Percentiles rank a stretch among this genome's conserved stretches.
Conservation (phyloP, 805 yeast species). For the Lipomyces yamadae region DNA sequence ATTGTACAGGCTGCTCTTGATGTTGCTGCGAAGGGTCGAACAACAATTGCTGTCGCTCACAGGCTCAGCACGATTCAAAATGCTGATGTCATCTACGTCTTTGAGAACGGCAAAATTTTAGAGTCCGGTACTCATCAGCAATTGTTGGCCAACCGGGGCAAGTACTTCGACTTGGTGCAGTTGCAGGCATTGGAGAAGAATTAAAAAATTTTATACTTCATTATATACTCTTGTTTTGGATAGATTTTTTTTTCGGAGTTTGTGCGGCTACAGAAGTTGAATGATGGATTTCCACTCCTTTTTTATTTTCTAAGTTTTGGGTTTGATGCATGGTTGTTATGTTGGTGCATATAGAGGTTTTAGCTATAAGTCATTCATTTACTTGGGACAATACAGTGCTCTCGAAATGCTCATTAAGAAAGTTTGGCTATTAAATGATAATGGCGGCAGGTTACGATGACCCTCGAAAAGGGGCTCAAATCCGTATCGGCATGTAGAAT, state of each 20-base stretch:
- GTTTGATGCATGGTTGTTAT: too few relatives aligned
- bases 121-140: conserved; percentile 57
- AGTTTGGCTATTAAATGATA: too few relatives aligned
- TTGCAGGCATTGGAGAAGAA: conserved; percentile 52
- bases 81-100: conserved; percentile 58
- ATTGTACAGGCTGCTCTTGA: conserved; percentile 67
- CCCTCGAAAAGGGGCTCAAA: too few relatives aligned
- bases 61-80: conserved; percentile 64
- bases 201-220: not conserved
- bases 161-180: conserved; percentile 49
- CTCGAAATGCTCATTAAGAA: too few relatives aligned
- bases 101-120: conserved; percentile 58
- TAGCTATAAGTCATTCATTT: too few relatives aligned
- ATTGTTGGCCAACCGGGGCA: conserved; percentile 48
- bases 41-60: conserved; percentile 78
- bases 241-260: not conserved
- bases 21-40: conserved; percentile 64
- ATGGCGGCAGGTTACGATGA: too few relatives aligned
- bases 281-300: not conserved
- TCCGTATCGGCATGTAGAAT: too few relatives aligned
- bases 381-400: not conserved
- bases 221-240: not conserved
- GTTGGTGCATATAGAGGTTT: too few relatives aligned
- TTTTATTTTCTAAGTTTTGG: too few relatives aligned
- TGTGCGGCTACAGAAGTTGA: not conserved